Percentiles rank a stretch among this genome's conserved stretches.
These are phyloP conservation scores for Deinandra increscens DNA, from an alignment of 129 eudicot genomes.

Conservation along the genomic window DNA sequence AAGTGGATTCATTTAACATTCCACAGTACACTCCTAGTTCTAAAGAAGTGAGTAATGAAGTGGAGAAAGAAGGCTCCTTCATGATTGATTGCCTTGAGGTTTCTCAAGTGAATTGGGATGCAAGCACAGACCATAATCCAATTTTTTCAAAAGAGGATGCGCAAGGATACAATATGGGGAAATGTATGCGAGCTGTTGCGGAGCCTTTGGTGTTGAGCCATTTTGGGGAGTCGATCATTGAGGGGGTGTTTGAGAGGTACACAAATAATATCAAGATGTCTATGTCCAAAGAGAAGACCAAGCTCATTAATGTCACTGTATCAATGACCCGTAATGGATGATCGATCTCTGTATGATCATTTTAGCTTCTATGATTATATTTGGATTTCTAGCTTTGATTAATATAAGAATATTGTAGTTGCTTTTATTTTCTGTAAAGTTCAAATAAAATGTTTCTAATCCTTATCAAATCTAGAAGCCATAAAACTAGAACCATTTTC, in stretches of 20 bases:
- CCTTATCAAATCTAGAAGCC: too few relatives aligned
- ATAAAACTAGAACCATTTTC: too few relatives aligned
- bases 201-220: constrained; percentile 52
- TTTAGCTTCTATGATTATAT: too few relatives aligned
- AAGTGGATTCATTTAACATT: constrained; percentile 41
- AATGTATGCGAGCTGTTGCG: constrained; percentile 56
- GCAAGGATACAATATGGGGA: constrained; percentile 42
- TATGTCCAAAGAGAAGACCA: constrained; percentile 40
- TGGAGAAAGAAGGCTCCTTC: constrained; percentile 49
- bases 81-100: constrained; percentile 32
- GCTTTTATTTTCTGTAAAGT: too few relatives aligned
- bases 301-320: constrained; percentile 39
- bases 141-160: constrained; percentile 1
- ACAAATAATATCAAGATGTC: constrained; percentile 24
- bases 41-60: constrained; percentile 33
- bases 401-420: too few relatives aligned
- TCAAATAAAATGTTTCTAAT: too few relatives aligned
- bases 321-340: constrained; percentile 39
- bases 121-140: background rate
- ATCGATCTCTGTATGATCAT: too few relatives aligned
- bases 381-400: too few relatives aligned
- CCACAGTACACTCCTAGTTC: constrained; percentile 43
- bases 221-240: constrained; percentile 48
- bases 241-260: constrained; percentile 48
- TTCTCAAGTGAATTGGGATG: constrained; percentile 44